A percentile compares a stretch with the other conserved stretches of the same genome.
Conservation (phyloP, 2,329 filamentous ascomycete species). For the Nemania serpens region DNA sequence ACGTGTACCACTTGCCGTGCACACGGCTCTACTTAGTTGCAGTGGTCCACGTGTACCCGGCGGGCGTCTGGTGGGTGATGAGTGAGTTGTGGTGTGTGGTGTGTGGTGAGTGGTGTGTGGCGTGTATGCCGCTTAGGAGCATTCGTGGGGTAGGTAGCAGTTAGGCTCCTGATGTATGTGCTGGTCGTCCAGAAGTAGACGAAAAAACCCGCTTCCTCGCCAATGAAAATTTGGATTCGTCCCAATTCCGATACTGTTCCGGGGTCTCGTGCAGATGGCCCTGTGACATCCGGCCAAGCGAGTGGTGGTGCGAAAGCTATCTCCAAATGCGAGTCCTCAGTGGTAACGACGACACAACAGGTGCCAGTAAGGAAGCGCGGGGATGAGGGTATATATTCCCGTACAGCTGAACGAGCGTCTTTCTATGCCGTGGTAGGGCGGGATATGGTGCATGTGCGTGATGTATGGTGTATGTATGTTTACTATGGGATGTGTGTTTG, state of each 20-base stretch:
- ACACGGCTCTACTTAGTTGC: conserved; percentile 33
- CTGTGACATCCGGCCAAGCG: conserved; percentile 34
- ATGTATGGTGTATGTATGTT: conserved; percentile 8
- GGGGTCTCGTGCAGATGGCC: conserved; percentile 37
- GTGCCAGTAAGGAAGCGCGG: conserved; percentile 30
- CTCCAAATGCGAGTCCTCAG: conserved; percentile 19
- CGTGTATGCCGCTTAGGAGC: conserved; percentile 32
- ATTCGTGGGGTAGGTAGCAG: conserved; percentile 40
- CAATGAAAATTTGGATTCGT: conserved; percentile 37
- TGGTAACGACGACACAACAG: conserved; percentile 32
- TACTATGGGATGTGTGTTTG: too few relatives aligned
- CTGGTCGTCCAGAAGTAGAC: conserved; percentile 31
- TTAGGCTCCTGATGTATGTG: conserved; percentile 35
- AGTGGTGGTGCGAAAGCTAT: conserved; percentile 23
- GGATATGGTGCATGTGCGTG: conserved; percentile 27
- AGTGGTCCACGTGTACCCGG: conserved; percentile 41
- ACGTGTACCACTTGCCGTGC: conserved; percentile 39
- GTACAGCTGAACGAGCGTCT: conserved; percentile 12
- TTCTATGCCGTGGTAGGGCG: conserved; percentile 11
- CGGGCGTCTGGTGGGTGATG: not conserved
- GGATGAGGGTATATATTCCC: conserved; percentile 25
- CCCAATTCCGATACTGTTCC: conserved; percentile 36
- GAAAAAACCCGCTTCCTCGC: conserved; percentile 27
- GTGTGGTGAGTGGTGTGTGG: conserved; percentile 14
- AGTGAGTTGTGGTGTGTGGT: conserved; percentile 12